Conservation (phyloP, 2,329 filamentous ascomycete genomes). For the Lasiodiplodia citricola region DNA sequence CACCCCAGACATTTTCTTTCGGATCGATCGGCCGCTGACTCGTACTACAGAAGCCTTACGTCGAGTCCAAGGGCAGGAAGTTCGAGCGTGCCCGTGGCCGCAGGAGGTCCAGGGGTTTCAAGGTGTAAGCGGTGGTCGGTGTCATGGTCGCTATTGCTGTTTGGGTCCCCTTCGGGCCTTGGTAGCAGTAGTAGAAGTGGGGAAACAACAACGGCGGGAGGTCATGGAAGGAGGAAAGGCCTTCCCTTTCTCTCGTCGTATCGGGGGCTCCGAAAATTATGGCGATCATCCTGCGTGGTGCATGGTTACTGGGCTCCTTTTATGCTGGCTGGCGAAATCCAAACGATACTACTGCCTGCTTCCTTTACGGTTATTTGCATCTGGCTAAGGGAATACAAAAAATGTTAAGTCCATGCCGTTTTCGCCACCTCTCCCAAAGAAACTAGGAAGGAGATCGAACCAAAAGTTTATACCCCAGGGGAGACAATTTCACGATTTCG, state of each 20-base stretch:
- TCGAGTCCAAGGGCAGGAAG: constrained; percentile 99
- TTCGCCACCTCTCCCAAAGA: constrained; percentile 22
- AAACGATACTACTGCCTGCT: constrained; percentile 22
- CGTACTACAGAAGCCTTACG: constrained; percentile 79
- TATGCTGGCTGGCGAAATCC: constrained; percentile 26
- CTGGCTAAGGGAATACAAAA: constrained; percentile 28
- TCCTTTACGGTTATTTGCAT: constrained; percentile 27
- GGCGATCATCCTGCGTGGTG: constrained; percentile 27
- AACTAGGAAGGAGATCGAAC: not conserved
- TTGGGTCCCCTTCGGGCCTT: not conserved
- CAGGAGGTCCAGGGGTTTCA: constrained; percentile 98
- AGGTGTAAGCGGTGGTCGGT: constrained; percentile 75
- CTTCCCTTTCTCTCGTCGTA: constrained; percentile 16
- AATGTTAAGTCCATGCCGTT: constrained; percentile 27
- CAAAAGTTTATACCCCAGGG: not conserved
- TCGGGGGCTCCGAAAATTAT: constrained; percentile 22
- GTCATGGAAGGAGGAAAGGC: constrained; percentile 10
- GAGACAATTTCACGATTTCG: constrained; percentile 15
- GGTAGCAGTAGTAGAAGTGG: not conserved
- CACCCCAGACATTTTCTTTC: constrained; percentile 28
- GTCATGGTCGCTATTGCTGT: constrained; percentile 15
- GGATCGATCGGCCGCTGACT: constrained; percentile 26
- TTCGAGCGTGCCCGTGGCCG: constrained; percentile 99
- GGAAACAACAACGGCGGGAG: constrained; percentile 3
- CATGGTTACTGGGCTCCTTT: constrained; percentile 26